A percentile compares a stretch with the other conserved stretches of the same genome.
These are phyloP conservation scores for Paspalum notatum DNA, from an alignment of 176 grass and related monocot species.

Conservation along the genomic window DNA sequence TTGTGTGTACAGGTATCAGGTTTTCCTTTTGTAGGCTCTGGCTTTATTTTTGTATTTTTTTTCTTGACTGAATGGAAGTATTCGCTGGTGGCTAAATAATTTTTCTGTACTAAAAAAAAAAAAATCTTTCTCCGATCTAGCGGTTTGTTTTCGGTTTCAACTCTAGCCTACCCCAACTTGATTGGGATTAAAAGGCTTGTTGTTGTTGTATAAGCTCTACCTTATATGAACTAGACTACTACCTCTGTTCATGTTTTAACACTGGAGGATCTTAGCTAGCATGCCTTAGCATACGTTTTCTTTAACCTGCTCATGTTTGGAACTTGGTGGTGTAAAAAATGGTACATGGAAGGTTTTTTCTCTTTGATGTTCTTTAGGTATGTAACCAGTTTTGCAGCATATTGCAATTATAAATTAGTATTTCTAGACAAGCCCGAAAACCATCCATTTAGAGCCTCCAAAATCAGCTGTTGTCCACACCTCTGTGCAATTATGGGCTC, in stretches of 20 bases:
- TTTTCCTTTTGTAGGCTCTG: slow-evolving; percentile 5
- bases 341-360: not conserved
- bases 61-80: not conserved
- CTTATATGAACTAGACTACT: not conserved
- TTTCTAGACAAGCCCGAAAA: not conserved
- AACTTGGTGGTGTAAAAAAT: not conserved
- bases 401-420: not conserved
- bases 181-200: too few relatives aligned
- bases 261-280: not conserved
- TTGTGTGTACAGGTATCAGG: slow-evolving; percentile 84
- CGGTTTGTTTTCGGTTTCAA: too few relatives aligned
- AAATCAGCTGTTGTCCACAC: not conserved
- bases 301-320: not conserved
- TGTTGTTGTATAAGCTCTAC: not conserved
- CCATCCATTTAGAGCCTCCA: not conserved
- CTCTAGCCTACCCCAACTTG: too few relatives aligned
- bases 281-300: not conserved
- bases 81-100: slow-evolving; percentile 21
- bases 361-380: not conserved
- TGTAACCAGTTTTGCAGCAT: not conserved
- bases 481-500: not conserved
- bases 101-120: not conserved
- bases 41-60: not conserved
- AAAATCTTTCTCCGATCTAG: too few relatives aligned
- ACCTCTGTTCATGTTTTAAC: not conserved